A percentile compares a stretch with the other conserved stretches of the same genome.
phyloP scores from a whole-genome alignment of 1,139 yeast species.

The Yamadazyma dendronema region DNA sequence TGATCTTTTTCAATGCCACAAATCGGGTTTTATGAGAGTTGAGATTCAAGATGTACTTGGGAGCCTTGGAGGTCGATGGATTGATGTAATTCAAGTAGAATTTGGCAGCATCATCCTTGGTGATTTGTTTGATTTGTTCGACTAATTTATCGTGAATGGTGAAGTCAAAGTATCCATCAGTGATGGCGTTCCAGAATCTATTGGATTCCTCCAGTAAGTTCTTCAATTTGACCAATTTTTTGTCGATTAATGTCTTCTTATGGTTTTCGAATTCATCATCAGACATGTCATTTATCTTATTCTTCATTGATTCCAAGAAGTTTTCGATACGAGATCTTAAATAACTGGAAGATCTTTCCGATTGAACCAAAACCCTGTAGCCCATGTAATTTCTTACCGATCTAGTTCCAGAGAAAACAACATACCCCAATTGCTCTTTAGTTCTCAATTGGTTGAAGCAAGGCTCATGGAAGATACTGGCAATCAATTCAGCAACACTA shows the following conservation, averaged over 20 bases:
- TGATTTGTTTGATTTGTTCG: slow-evolving; percentile 48
- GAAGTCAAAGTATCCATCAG: slow-evolving; percentile 79
- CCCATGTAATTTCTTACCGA: slow-evolving; percentile 75
- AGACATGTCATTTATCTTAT: slow-evolving; percentile 40
- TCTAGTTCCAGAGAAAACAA: slow-evolving; percentile 77
- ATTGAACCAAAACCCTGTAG: slow-evolving; percentile 76
- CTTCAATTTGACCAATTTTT: slow-evolving; percentile 69
- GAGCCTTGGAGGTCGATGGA: slow-evolving; percentile 31
- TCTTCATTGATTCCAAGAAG: slow-evolving; percentile 46
- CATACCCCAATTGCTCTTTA: slow-evolving; percentile 81
- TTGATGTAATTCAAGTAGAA: slow-evolving; percentile 48
- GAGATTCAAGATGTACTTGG: slow-evolving; percentile 64
- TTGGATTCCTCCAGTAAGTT: slow-evolving; percentile 74
- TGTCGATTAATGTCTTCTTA: slow-evolving; percentile 63
- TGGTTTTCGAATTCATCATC: slow-evolving; percentile 67
- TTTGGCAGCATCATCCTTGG: slow-evolving; percentile 55
- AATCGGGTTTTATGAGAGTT: slow-evolving; percentile 52
- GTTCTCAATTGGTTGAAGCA: slow-evolving; percentile 88
- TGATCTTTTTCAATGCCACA: slow-evolving; percentile 21
- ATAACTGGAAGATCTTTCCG: slow-evolving; percentile 74
- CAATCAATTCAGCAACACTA: slow-evolving; percentile 61
- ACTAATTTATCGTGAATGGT: slow-evolving; percentile 57
- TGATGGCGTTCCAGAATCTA: slow-evolving; percentile 65
- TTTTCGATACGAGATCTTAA: slow-evolving; percentile 74
- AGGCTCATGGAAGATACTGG: slow-evolving; percentile 79